Percentiles rank a stretch among this genome's conserved stretches.
phyloP scores from a whole-genome alignment of 1,139 yeast species.

The Wickerhamomyces sp. region DNA sequence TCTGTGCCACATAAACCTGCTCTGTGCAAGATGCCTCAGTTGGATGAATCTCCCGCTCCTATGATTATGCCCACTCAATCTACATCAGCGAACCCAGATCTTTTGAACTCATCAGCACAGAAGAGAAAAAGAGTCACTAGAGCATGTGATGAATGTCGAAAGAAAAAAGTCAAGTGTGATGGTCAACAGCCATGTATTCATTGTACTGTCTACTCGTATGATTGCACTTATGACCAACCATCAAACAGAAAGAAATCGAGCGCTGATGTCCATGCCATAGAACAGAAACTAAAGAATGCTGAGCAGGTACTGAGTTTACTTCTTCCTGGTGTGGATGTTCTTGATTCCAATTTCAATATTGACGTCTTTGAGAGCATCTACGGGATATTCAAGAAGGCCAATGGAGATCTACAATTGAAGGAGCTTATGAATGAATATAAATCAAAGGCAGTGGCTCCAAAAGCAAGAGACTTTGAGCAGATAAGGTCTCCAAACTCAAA shows the following conservation, averaged over 20 bases:
- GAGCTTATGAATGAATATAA: constrained; percentile 10
- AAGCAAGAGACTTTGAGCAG: neutral
- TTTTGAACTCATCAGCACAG: constrained; percentile 6
- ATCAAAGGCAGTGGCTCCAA: constrained; percentile 2
- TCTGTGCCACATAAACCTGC: no score
- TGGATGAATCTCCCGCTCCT: neutral
- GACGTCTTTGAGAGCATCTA: constrained; percentile 33
- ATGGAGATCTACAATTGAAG: constrained; percentile 4
- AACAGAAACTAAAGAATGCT: constrained; percentile 31
- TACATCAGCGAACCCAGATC: constrained; percentile 2
- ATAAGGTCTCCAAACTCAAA: constrained; percentile 1
- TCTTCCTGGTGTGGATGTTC: constrained; percentile 49
- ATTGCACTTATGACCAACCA: constrained; percentile 76
- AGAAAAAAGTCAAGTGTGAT: constrained; percentile 89
- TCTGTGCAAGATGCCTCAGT: neutral
- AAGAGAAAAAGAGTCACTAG: constrained; percentile 82
- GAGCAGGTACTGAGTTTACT: constrained; percentile 36
- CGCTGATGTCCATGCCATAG: constrained; percentile 32
- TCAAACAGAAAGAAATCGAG: constrained; percentile 47
- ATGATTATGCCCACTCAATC: neutral
- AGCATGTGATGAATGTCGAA: constrained; percentile 84
- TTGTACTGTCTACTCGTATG: constrained; percentile 83
- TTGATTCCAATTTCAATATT: constrained; percentile 41
- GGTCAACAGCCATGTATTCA: constrained; percentile 93
- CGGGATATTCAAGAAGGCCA: constrained; percentile 1